A percentile compares a stretch with the other conserved stretches of the same genome.
Conservation (phyloP, 2,329 filamentous ascomycete genomes). For the Cladosporium halotolerans region DNA sequence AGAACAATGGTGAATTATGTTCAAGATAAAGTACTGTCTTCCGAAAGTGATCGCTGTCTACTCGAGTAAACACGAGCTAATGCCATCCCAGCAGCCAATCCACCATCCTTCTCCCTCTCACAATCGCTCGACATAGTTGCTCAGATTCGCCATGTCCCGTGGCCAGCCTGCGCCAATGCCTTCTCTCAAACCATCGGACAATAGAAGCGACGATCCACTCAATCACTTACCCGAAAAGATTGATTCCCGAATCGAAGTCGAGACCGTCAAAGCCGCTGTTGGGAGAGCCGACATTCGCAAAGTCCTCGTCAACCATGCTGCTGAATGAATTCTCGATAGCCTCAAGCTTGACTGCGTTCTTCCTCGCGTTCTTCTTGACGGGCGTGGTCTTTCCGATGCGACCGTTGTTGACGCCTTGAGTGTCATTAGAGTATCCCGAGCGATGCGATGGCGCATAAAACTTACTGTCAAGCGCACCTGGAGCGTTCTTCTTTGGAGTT, state of each 20-base stretch:
- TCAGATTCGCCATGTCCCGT: no score
- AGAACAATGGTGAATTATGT: no score
- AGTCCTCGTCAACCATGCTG: background rate
- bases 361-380: constrained; percentile 15
- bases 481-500: constrained; percentile 4
- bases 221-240: background rate
- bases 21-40: no score
- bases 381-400: constrained; percentile 22
- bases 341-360: constrained; percentile 24
- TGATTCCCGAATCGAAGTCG: background rate
- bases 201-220: no score
- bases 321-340: constrained; percentile 11
- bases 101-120: no score
- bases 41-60: no score
- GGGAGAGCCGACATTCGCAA: background rate
- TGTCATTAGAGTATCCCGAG: no score
- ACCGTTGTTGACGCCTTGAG: constrained; percentile 14
- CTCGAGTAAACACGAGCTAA: no score
- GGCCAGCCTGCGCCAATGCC: no score
- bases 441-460: background rate
- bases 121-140: no score
- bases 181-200: no score
- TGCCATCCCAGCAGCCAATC: no score
- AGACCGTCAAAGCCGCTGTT: background rate
- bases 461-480: constrained; percentile 2